A percentile compares a stretch with the other conserved stretches of the same genome.
These are phyloP conservation scores for Saccharomyces hybrid DNA, from an alignment of 1,139 yeast species.

Conservation along the genomic window DNA sequence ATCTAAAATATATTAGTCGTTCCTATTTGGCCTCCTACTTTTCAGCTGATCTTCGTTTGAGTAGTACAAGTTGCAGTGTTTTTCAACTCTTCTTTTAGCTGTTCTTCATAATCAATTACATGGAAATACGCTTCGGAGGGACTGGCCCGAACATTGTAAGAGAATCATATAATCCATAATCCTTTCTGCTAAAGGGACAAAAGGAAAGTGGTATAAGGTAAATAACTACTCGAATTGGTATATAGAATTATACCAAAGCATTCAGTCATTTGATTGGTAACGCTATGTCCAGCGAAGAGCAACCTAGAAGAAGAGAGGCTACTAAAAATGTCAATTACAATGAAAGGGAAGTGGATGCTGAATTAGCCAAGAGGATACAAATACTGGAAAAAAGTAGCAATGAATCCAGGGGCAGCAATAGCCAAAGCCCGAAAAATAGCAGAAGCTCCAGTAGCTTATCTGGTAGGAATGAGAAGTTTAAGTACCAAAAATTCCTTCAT, in stretches of 20 bases:
- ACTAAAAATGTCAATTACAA: conserved; percentile 31
- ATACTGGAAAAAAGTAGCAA: conserved; percentile 11
- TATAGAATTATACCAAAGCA: background rate
- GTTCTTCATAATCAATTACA: background rate
- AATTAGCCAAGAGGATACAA: conserved; percentile 15
- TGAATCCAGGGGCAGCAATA: background rate
- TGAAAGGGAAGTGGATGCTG: conserved; percentile 31
- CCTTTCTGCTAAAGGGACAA: background rate
- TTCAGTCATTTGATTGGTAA: background rate
- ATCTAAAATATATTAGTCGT: background rate
- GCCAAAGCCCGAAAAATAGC: conserved; percentile 1
- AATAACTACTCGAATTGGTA: background rate
- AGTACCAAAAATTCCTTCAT: conserved; percentile 20
- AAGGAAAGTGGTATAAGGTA: background rate
- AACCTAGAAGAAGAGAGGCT: conserved; percentile 23
- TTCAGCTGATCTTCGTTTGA: background rate
- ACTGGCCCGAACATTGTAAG: background rate
- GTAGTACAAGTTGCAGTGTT: too few relatives aligned
- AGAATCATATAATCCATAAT: background rate
- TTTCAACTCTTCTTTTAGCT: background rate
- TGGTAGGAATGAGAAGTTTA: conserved; percentile 7
- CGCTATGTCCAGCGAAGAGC: background rate
- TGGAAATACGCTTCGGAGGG: background rate
- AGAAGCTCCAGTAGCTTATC: conserved; percentile 1
- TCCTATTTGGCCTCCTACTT: background rate